Percentiles rank a stretch among this genome's conserved stretches.
Conservation (phyloP, 2,329 filamentous ascomycete genomes). For the Ophiostoma sp. region DNA sequence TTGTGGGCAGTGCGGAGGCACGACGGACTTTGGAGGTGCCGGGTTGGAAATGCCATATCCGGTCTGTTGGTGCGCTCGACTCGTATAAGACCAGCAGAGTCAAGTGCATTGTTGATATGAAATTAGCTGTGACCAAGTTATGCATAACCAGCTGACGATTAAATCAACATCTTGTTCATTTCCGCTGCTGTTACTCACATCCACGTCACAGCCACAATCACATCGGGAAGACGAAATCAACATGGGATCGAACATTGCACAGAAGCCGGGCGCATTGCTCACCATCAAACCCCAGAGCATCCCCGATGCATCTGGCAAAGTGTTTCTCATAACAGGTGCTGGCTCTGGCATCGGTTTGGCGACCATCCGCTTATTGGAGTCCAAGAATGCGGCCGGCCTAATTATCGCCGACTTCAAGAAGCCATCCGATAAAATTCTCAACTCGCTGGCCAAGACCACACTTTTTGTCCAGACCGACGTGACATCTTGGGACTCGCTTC, state of each 20-base stretch:
- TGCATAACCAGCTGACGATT: not conserved
- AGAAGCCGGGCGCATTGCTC: not conserved
- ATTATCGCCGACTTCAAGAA: slow-evolving; percentile 2
- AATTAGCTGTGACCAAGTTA: too few species aligned
- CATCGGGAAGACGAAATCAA: not conserved
- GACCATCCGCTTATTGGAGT: not conserved
- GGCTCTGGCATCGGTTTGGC: slow-evolving; percentile 4
- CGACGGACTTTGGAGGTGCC: not conserved
- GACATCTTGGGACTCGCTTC: not conserved
- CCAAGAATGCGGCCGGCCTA: not conserved
- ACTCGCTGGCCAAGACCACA: not conserved
- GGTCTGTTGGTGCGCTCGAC: not conserved
- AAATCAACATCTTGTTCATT: not conserved
- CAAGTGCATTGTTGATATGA: too few species aligned
- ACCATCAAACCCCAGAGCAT: slow-evolving; percentile 5
- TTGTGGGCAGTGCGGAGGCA: not conserved
- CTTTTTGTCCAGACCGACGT: slow-evolving; percentile 15
- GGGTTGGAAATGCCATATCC: not conserved
- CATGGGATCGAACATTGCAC: not conserved
- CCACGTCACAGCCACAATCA: not conserved
- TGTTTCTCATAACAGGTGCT: not conserved
- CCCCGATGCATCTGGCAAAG: not conserved
- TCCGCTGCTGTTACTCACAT: not conserved
- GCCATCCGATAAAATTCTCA: not conserved
- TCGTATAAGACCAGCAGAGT: not conserved